Evolutionary conservation across 257 asterid species (phyloP), one percentile per base, ranked within the genome.

Genomic region (Solanum chmielewskii): DNA sequence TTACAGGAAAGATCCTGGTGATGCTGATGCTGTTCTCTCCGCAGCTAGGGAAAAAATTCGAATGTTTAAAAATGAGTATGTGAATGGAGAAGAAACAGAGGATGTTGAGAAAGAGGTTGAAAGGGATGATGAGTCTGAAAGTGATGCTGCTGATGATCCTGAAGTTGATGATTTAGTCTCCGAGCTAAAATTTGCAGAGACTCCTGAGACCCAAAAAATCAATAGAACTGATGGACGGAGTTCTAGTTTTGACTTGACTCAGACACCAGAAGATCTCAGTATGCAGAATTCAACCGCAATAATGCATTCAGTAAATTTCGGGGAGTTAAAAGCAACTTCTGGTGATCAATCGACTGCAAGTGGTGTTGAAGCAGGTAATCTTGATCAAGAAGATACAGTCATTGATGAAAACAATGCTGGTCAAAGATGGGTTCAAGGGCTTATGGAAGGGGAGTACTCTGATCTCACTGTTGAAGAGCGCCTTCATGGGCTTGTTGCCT

Each of bases 351-450:
- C 56, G 23, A 49, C 35, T 87, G 87, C 31, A 78, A 20, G 75
- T 76, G 88, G 73, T 70, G 49, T 86, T 18, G 88, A 74, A 77
- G 62, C 52, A 85, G 73, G 86, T 86, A 75, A 62, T 87, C 45
- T 45, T 77, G 88, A 87, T 88, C 89, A 90, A 85, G 92, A 92
- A 86, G 90, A 91, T 80, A 31, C 85, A 69, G 89, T 91, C 45
- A 89, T 88, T 82, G 98, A 96, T 86, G 95, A 91, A 84, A 88
- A 90, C 82, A 86, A 86, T 77, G 84, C 84, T 81, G 94, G 96
- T 87, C 98, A 95, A 88, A 76, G 91, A 37, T 96, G 99, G 98
- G 96, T 96, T 88, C 93, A 86, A 87, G 99, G 98, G 49, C 98
- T 96, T 85, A 92, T 91, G n/a, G 95, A 94, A 92, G 95, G 97